A percentile compares a stretch with the other conserved stretches of the same genome.
These are phyloP conservation scores for Lodderomyces jiufengensis DNA, from an alignment of 1,139 yeast species.

Conservation along the genomic window DNA sequence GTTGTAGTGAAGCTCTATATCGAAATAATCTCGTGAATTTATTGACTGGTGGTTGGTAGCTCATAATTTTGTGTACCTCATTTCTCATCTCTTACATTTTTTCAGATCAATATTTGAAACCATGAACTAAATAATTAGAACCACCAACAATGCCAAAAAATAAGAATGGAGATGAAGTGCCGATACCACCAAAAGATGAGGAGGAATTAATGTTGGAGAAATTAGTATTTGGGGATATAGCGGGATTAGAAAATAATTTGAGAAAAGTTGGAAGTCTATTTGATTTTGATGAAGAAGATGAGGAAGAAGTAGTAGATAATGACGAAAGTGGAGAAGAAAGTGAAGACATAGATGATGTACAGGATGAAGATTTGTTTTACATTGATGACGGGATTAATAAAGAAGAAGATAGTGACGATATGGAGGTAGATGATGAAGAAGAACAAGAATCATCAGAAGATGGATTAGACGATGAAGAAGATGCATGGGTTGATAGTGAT, in stretches of 20 bases:
- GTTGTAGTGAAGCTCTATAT: too few species aligned
- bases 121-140: not conserved
- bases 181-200: conserved; percentile 67
- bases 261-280: conserved; percentile 55
- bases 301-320: conserved; percentile 10
- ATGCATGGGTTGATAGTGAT: conserved; percentile 91
- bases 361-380: conserved; percentile 63
- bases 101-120: conserved; percentile 2
- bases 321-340: conserved; percentile 16
- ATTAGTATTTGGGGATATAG: conserved; percentile 84
- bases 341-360: conserved; percentile 32
- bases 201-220: conserved; percentile 79
- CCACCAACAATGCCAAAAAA: conserved; percentile 18
- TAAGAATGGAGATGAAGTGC: conserved; percentile 28
- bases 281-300: conserved; percentile 34
- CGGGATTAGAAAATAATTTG: conserved; percentile 71
- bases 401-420: conserved; percentile 18
- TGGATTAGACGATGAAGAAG: conserved; percentile 33
- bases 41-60: too few species aligned
- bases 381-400: conserved; percentile 51
- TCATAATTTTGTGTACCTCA: not conserved
- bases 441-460: conserved; percentile 29
- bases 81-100: conserved; percentile 1
- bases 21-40: too few species aligned
- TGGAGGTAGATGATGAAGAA: conserved; percentile 39